Conservation (phyloP, 306 rosid genomes). For the Ormosia emarginata region DNA sequence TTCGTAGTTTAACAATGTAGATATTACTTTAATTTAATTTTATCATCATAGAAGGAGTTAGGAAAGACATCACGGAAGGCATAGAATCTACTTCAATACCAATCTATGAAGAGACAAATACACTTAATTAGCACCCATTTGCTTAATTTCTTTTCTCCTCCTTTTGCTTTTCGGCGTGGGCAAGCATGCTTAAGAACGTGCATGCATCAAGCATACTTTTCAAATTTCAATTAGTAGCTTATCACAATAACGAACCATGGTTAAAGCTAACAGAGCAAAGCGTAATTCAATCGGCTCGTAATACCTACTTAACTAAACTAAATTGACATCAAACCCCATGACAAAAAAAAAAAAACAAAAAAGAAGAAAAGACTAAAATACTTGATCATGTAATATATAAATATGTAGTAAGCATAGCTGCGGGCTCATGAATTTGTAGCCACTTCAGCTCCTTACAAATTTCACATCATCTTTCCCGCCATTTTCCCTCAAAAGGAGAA, state of each 20-base stretch:
- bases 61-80: slow-evolving; percentile 15
- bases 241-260: neutral
- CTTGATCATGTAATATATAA: neutral
- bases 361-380: neutral
- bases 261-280: neutral
- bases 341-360: neutral
- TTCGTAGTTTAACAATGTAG: neutral
- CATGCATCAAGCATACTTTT: slow-evolving; percentile 1
- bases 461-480: slow-evolving; percentile 17
- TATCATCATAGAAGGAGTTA: neutral
- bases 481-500: neutral
- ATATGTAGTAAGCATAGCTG: slow-evolving; percentile 39
- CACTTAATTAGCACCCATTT: neutral
- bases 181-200: slow-evolving; percentile 14
- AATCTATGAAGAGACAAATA: slow-evolving; percentile 5
- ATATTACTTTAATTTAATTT: neutral
- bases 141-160: neutral
- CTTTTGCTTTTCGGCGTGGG: slow-evolving; percentile 28
- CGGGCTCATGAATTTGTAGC: slow-evolving; percentile 64
- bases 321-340: neutral
- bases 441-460: slow-evolving; percentile 59
- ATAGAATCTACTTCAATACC: slow-evolving; percentile 16
- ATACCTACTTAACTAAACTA: neutral
- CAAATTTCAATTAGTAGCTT: neutral
- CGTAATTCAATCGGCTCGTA: neutral